Evolutionary conservation across 1,139 yeast genomes (phyloP), one percentile per base, ranked within the genome.

Genomic region (Candida sojae): DNA sequence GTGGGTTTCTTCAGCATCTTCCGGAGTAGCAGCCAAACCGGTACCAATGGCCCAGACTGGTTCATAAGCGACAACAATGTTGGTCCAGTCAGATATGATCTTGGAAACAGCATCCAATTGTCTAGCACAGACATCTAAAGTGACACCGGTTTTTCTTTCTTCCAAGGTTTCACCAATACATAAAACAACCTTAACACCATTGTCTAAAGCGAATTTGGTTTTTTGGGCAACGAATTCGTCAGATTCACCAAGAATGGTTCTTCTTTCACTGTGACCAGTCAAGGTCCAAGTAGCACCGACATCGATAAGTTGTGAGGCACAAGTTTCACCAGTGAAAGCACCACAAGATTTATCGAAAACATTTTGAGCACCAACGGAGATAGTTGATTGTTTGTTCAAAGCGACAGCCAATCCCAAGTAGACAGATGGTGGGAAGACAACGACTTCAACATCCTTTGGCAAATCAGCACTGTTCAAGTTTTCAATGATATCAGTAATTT

Each of bases 11-110:
- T 91, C 96, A 61, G 97, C 98, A 68, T 93, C 98, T 58, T 88
- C 90, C 58, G 99, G 92, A 61, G 99, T 93, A 58, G 99, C 99
- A 66, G 98, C 97, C 67, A 93, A 84, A 67, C 99, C 99, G 61
- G 99, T 92, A 72, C 99, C 99, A 66, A 93, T 93, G 61, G 99
- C 99, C 99, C 99, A 93, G 61, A 93, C 97, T 63, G 99, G 99
- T 79, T 93, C 99, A 78, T 95, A 95, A 67, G 99, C 99, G 71
- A 95, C 79, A 58, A 93, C 99, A 61, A 93, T 80, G 73, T 88
- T 81, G 57, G 86, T 66, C 99, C 99, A 93, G 83, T 92, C 98
- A 62, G 80, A 72, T 56, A 92, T 86, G 59, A 86, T 78, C 68
- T 83, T 88, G 64, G 88, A 76, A 54, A 87, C 97, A 56, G 98